These are phyloP conservation scores for Dactylonectria estremocensis DNA, from an alignment of 2,329 filamentous ascomycete species.

Conservation along the genomic window DNA sequence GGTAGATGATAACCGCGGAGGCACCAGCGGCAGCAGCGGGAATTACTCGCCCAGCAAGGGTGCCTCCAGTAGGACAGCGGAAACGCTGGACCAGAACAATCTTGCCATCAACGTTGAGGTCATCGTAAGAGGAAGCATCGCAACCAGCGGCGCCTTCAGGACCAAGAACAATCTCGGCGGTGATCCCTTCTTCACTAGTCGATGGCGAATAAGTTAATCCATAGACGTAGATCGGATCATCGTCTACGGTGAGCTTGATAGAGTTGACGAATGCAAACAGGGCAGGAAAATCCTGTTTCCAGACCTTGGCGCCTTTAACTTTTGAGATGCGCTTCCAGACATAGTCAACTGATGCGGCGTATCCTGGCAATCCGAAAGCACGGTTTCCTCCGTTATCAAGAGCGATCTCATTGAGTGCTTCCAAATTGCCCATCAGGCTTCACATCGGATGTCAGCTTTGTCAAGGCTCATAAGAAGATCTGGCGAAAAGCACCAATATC, in stretches of 20 bases:
- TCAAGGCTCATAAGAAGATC: neutral
- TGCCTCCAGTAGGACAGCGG: slow-evolving; percentile 44
- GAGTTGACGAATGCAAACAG: slow-evolving; percentile 63
- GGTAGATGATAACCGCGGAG: slow-evolving; percentile 40
- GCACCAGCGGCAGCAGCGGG: slow-evolving; percentile 41
- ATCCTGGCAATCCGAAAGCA: slow-evolving; percentile 67
- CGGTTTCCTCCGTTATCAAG: slow-evolving; percentile 64
- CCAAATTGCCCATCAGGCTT: slow-evolving; percentile 37
- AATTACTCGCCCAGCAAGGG: slow-evolving; percentile 40
- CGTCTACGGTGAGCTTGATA: slow-evolving; percentile 51
- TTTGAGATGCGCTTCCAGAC: slow-evolving; percentile 62
- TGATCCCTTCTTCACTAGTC: slow-evolving; percentile 37
- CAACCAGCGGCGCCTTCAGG: slow-evolving; percentile 43
- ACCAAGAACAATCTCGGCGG: slow-evolving; percentile 39
- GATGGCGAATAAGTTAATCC: slow-evolving; percentile 43
- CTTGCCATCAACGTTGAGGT: slow-evolving; percentile 44
- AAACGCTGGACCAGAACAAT: slow-evolving; percentile 46
- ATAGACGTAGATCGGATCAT: slow-evolving; percentile 36
- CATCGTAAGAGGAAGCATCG: slow-evolving; percentile 36
- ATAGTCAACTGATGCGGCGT: slow-evolving; percentile 65
- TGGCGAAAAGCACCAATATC: neutral
- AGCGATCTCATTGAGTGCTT: slow-evolving; percentile 40
- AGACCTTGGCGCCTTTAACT: slow-evolving; percentile 55
- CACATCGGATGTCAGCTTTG: neutral
- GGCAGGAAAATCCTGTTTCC: slow-evolving; percentile 65